Conservation (phyloP, 163 green algal genomes). For the Chlamydomonas reinhardtii region DNA sequence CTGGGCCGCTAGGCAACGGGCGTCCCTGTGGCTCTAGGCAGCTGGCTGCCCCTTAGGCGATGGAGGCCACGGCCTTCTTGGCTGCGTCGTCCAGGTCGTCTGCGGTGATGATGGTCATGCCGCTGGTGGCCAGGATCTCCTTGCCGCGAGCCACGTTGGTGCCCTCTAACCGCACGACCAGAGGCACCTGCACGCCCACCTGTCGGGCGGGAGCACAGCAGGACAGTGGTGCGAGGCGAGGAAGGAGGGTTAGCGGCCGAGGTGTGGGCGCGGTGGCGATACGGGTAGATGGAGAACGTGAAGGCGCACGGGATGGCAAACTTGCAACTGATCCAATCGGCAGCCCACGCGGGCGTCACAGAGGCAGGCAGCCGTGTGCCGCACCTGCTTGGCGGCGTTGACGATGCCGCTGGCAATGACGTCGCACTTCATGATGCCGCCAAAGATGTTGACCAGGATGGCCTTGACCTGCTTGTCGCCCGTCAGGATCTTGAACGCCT, state of each 20-base stretch:
- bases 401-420: slow-evolving; percentile 98
- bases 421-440: slow-evolving; percentile 99
- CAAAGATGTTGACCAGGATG: slow-evolving; percentile 99
- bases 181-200: slow-evolving; percentile 86
- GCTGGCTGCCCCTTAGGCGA: slow-evolving; percentile 38
- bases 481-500: slow-evolving; percentile 97
- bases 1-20: too few species aligned
- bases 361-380: background rate
- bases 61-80: slow-evolving; percentile 88
- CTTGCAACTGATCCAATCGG: too few species aligned
- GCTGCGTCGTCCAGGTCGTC: slow-evolving; percentile 98
- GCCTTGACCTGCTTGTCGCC: slow-evolving; percentile 96
- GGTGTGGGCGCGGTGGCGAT: too few species aligned
- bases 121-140: slow-evolving; percentile 86
- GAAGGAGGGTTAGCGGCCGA: too few species aligned
- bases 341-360: too few species aligned
- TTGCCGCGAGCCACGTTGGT: slow-evolving; percentile 98
- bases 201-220: slow-evolving; percentile 37
- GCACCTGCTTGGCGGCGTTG: slow-evolving; percentile 91
- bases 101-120: slow-evolving; percentile 92
- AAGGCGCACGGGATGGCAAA: too few species aligned
- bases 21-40: too few species aligned
- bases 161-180: slow-evolving; percentile 97
- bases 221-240: background rate
- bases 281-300: too few species aligned